Evolutionary conservation across 306 rosid species (phyloP), one percentile per base, ranked within the genome.

Genomic region (Castanopsis chinensis): DNA sequence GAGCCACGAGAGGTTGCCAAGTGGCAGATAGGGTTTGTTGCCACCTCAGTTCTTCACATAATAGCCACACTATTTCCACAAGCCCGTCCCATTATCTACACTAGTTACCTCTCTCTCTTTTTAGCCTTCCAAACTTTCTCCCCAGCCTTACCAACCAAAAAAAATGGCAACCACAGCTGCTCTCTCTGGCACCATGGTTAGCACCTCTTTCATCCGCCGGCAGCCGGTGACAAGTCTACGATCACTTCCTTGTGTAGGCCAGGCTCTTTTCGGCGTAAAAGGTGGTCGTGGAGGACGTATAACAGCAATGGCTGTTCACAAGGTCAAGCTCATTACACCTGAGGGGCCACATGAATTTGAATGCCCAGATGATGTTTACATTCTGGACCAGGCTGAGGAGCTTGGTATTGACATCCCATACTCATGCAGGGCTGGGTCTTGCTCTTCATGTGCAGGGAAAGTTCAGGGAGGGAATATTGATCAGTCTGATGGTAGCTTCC

Each of bases 391-490:
- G 0, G 97, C 98, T 0, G 98, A 94, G 79, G 93, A 92, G 5
- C 0, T 15, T 0, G 92, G 92, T 4, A 0, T 88, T 13, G 98
- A 94, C 6, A 89, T 92, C 32, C 98, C 97, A 0, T 94, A 94
- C 87, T 94, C 98, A 0, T 94, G 97, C 83, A 81, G 98, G 25
- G 97, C 98, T 9, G 98, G 98, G 1, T 85, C 98, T 18, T 94
- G 98, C 87, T 91, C 97, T 52, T 80, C 97, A 0, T 94, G 98
- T 23, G 92, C 90, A 10, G 98, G 92, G 0, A 94, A 86, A 74
- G 82, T 94, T 6, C 68, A 76, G 3, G 2, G 4, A 0, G 98
- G 97, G 9, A 0, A 0, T 0, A 54, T 92, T 30, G 98, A 94
- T 49, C 97, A 92, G 74, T 86, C 93, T 0, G 97, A 92, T 80